Evolutionary conservation across 2,329 filamentous ascomycete genomes (phyloP).

Genomic region (Diplodia sapinea): DNA sequence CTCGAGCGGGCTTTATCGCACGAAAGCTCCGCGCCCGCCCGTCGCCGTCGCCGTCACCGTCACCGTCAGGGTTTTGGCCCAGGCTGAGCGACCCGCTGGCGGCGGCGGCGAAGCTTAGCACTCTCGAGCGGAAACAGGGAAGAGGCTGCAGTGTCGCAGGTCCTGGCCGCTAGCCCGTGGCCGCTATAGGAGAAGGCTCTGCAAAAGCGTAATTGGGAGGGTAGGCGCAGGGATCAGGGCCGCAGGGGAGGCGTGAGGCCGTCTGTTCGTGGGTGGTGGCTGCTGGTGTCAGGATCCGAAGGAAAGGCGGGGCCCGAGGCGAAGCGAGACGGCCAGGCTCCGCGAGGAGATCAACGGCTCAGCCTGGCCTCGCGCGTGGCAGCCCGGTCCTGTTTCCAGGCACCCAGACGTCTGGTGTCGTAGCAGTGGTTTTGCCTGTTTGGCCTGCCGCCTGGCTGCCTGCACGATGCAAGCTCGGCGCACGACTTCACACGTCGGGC

Average conservation of each 20-base stretch:
- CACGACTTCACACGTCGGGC: not conserved
- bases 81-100: not conserved
- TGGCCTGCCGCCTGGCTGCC: constrained; percentile 5
- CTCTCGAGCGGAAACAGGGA: not conserved
- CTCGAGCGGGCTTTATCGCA: constrained; percentile 12
- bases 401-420: constrained; percentile 20
- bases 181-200: not conserved
- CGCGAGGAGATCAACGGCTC: constrained; percentile 19
- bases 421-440: constrained; percentile 13
- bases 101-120: constrained; percentile 10
- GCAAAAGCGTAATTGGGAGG: not conserved
- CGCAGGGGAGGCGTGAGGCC: not conserved
- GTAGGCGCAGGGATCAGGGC: not conserved
- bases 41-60: not conserved
- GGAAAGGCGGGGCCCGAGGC: constrained; percentile 24
- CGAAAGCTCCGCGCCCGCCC: not conserved
- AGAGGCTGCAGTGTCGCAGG: not conserved
- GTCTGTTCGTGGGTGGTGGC: not conserved
- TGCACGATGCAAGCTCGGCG: not conserved
- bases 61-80: not conserved
- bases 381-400: constrained; percentile 20
- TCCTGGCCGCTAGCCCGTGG: not conserved
- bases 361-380: constrained; percentile 18
- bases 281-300: constrained; percentile 28
- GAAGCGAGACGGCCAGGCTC: constrained; percentile 25